Percentiles rank a stretch among this genome's conserved stretches.
Conservation (phyloP, 2,329 filamentous ascomycete species). For the Lecanicillium sp. region DNA sequence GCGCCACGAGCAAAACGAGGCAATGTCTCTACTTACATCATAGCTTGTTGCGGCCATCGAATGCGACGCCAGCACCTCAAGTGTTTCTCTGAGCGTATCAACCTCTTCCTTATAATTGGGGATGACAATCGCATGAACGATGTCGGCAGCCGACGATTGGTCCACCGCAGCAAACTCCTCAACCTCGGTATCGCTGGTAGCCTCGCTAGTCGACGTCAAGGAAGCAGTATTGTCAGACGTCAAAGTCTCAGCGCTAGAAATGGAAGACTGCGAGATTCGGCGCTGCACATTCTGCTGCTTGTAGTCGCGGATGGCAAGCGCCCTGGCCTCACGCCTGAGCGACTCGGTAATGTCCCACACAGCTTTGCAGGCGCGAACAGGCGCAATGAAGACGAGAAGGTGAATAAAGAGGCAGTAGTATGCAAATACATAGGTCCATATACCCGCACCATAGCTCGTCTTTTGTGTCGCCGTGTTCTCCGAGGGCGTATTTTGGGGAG, state of each 20-base stretch:
- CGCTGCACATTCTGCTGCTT: slow-evolving; percentile 44
- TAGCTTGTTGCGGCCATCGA: slow-evolving; percentile 54
- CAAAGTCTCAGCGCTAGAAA: slow-evolving; percentile 48
- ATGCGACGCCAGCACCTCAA: slow-evolving; percentile 61
- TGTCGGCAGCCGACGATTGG: slow-evolving; percentile 28
- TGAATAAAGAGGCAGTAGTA: slow-evolving; percentile 61
- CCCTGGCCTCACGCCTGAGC: slow-evolving; percentile 36
- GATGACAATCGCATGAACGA: slow-evolving; percentile 60
- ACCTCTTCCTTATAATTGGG: slow-evolving; percentile 70
- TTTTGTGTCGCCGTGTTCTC: slow-evolving; percentile 19
- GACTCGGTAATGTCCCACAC: slow-evolving; percentile 48
- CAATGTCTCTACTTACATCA: slow-evolving; percentile 67
- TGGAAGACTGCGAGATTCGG: slow-evolving; percentile 44
- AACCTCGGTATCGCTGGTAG: slow-evolving; percentile 38
- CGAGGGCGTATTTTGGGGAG: slow-evolving; percentile 5
- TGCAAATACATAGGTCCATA: slow-evolving; percentile 47
- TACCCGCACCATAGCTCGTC: slow-evolving; percentile 31
- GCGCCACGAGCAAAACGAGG: no score
- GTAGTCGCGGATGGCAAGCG: slow-evolving; percentile 34
- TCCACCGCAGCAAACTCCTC: slow-evolving; percentile 38
- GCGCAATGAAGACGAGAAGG: slow-evolving; percentile 53
- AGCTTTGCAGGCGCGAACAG: slow-evolving; percentile 53
- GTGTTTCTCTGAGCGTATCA: slow-evolving; percentile 58
- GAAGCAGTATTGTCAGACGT: slow-evolving; percentile 32
- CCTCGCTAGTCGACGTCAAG: slow-evolving; percentile 41